Percentiles rank a stretch among this genome's conserved stretches.
These are phyloP conservation scores for Globisporangium heterothallicum DNA, from an alignment of 352 stramenopile genomes.

Conservation along the genomic window DNA sequence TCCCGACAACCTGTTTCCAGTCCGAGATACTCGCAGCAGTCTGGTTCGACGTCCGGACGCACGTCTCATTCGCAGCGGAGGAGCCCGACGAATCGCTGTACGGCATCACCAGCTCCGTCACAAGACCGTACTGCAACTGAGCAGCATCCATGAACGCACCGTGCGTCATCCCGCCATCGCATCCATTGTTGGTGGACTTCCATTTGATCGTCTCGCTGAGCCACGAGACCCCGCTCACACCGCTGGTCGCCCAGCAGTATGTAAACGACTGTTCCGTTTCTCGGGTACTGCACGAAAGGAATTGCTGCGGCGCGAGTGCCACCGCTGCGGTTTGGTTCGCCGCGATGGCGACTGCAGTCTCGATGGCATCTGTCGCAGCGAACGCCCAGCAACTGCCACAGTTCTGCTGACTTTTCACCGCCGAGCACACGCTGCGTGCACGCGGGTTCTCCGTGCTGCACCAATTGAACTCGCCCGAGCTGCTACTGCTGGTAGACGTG, in stretches of 20 bases:
- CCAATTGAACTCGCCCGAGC: slow-evolving; percentile 56
- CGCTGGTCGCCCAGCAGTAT: slow-evolving; percentile 59
- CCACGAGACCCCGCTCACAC: slow-evolving; percentile 45
- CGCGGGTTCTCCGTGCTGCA: slow-evolving; percentile 63
- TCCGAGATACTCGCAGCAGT: slow-evolving; percentile 64
- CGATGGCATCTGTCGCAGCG: slow-evolving; percentile 66
- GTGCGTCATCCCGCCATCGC: slow-evolving; percentile 78
- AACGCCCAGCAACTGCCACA: slow-evolving; percentile 84
- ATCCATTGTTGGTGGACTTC: slow-evolving; percentile 74
- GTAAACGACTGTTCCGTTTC: slow-evolving; percentile 65
- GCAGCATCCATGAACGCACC: slow-evolving; percentile 71
- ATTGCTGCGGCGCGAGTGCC: slow-evolving; percentile 73
- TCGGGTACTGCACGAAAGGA: slow-evolving; percentile 61
- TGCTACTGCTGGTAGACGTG: slow-evolving; percentile 9
- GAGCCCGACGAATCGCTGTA: slow-evolving; percentile 30
- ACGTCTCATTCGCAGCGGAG: slow-evolving; percentile 5
- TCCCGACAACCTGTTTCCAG: slow-evolving; percentile 59
- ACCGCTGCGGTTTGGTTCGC: slow-evolving; percentile 52
- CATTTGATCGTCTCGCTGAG: slow-evolving; percentile 59
- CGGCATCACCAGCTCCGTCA: slow-evolving; percentile 67
- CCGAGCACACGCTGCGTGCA: slow-evolving; percentile 56
- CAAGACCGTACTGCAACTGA: slow-evolving; percentile 49
- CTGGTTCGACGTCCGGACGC: slow-evolving; percentile 29
- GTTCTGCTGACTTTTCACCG: slow-evolving; percentile 77
- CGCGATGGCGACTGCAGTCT: slow-evolving; percentile 66